These are phyloP conservation scores for Collybia sordida DNA, from an alignment of 768 basidiomycete genomes.

Conservation along the genomic window DNA sequence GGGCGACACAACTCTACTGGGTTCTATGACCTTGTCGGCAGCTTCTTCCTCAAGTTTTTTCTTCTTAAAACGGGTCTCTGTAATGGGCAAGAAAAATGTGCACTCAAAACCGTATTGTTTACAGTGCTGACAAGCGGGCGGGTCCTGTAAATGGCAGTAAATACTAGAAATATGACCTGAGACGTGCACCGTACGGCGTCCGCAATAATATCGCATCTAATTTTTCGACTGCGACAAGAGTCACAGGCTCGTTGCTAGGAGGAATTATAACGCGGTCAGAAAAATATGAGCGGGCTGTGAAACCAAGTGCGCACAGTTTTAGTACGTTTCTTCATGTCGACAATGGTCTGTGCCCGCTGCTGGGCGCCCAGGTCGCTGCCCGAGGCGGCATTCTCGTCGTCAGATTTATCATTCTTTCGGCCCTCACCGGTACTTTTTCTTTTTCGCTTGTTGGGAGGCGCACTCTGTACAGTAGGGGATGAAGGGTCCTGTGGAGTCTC, in stretches of 20 bases:
- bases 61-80: conserved; percentile 98
- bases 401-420: conserved; percentile 42
- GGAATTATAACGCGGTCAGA: conserved; percentile 9
- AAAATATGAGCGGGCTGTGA: background rate
- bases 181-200: conserved; percentile 44
- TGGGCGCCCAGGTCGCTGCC: conserved; percentile 40
- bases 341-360: conserved; percentile 25
- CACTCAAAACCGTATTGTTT: conserved; percentile 92
- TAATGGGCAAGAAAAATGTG: conserved; percentile 97
- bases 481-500: conserved; percentile 35
- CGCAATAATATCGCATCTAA: conserved; percentile 87
- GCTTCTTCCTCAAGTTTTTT: conserved; percentile 80
- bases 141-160: conserved; percentile 40
- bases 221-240: conserved; percentile 87
- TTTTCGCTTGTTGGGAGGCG: conserved; percentile 59
- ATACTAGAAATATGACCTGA: conserved; percentile 1
- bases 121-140: conserved; percentile 90
- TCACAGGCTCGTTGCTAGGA: conserved; percentile 78
- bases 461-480: conserved; percentile 29
- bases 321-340: conserved; percentile 82
- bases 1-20: conserved; percentile 31
- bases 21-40: conserved; percentile 35
- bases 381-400: conserved; percentile 58
- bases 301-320: conserved; percentile 62
- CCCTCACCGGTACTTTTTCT: conserved; percentile 44